Conservation (phyloP, 2,329 filamentous ascomycete genomes). For the Calcarisporium arbuscula region DNA sequence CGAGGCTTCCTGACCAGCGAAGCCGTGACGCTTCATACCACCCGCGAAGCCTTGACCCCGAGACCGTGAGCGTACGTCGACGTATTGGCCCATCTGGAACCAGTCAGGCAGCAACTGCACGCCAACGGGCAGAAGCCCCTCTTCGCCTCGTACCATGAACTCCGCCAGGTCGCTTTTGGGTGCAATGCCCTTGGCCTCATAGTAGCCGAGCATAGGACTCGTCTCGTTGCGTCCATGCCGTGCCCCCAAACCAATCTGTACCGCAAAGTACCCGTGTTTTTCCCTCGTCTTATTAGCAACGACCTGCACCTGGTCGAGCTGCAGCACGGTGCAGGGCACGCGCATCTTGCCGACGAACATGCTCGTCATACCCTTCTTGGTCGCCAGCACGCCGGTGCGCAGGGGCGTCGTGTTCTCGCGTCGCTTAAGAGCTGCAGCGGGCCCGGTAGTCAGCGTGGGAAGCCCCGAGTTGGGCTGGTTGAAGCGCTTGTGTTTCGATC, state of each 20-base stretch:
- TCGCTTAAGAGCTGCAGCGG: constrained; percentile 54
- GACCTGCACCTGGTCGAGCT: constrained; percentile 89
- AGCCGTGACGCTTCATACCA: constrained; percentile 96
- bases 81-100: constrained; percentile 85
- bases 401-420: constrained; percentile 53
- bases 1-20: constrained; percentile 78
- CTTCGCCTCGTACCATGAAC: constrained; percentile 72
- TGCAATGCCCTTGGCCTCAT: constrained; percentile 70
- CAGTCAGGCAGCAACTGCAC: constrained; percentile 74
- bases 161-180: constrained; percentile 81
- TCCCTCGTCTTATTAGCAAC: constrained; percentile 76
- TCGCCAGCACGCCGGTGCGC: constrained; percentile 75
- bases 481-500: constrained; percentile 51
- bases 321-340: constrained; percentile 83
- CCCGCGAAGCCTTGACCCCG: constrained; percentile 91
- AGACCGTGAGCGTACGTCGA: constrained; percentile 74
- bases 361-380: constrained; percentile 95
- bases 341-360: constrained; percentile 75
- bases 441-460: constrained; percentile 49
- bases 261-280: constrained; percentile 85
- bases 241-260: constrained; percentile 78
- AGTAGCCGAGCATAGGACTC: constrained; percentile 83
- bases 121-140: constrained; percentile 71
- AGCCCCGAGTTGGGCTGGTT: constrained; percentile 53
- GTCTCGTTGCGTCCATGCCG: constrained; percentile 70